A percentile compares a stretch with the other conserved stretches of the same genome.
Evolutionary conservation across 2,329 filamentous ascomycete genomes (phyloP).

Genomic region (Xylariaceae sp.): DNA sequence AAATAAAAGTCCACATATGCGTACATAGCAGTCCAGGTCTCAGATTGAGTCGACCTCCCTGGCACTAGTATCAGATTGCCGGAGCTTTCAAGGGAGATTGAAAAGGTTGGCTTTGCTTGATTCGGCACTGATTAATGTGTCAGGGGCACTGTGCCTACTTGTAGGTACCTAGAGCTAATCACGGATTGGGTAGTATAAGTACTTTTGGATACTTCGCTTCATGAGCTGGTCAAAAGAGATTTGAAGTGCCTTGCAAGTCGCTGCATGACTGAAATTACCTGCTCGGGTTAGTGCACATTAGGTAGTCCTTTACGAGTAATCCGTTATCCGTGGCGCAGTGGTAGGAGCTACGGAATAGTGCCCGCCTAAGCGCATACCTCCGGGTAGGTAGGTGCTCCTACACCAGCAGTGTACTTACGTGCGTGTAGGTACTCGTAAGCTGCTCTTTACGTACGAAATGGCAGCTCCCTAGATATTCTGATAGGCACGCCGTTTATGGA

Average conservation of each 20-base stretch:
- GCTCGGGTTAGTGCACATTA: background rate
- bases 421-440: background rate
- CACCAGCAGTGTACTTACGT: background rate
- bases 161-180: background rate
- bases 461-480: too few species aligned
- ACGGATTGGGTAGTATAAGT: too few species aligned
- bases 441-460: too few species aligned
- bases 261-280: too few species aligned
- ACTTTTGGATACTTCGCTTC: background rate
- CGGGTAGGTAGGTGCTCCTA: background rate
- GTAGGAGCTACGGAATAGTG: background rate
- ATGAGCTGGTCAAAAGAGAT: background rate
- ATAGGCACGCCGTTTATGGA: too few species aligned
- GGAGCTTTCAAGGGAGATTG: constrained; percentile 1
- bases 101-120: constrained; percentile 4
- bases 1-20: background rate
- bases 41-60: background rate
- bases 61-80: background rate
- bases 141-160: background rate
- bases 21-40: background rate
- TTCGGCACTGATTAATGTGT: constrained; percentile 11
- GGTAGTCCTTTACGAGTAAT: background rate
- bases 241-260: background rate
- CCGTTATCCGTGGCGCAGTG: too few species aligned
- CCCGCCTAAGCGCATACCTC: background rate